Percentiles rank a stretch among this genome's conserved stretches.
Evolutionary conservation across 2,329 filamentous ascomycete species (phyloP).

Genomic region (Curvularia hawaiiensis): DNA sequence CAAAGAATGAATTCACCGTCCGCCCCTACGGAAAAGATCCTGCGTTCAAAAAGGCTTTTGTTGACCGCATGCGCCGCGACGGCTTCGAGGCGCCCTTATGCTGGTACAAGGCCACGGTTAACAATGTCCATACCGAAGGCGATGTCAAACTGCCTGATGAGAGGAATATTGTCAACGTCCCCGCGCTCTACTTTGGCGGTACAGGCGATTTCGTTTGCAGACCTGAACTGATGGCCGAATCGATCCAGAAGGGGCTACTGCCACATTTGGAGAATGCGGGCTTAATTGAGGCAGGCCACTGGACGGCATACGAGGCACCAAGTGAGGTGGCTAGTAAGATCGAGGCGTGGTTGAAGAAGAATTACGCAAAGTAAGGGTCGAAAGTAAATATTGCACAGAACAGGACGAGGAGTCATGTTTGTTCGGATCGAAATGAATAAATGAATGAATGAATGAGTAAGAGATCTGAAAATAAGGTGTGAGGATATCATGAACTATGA

Average conservation of each 20-base stretch:
- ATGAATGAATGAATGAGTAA: not conserved
- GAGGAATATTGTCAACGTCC: constrained; percentile 40
- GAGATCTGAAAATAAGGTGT: not conserved
- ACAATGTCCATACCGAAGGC: constrained; percentile 33
- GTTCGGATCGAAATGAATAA: not conserved
- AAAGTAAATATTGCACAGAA: not conserved
- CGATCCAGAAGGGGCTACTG: constrained; percentile 34
- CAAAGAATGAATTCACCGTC: constrained; percentile 11
- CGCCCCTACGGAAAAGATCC: constrained; percentile 44
- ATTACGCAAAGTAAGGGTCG: constrained; percentile 4
- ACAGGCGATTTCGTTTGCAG: constrained; percentile 44
- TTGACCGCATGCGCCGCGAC: constrained; percentile 40
- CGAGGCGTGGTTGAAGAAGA: constrained; percentile 26
- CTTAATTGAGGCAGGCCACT: constrained; percentile 45
- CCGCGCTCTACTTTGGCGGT: constrained; percentile 45
- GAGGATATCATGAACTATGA: not conserved
- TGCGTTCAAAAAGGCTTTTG: constrained; percentile 41
- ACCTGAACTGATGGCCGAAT: constrained; percentile 36
- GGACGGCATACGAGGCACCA: constrained; percentile 45
- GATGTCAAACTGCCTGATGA: constrained; percentile 32
- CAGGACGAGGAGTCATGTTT: not conserved
- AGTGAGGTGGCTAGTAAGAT: constrained; percentile 32
- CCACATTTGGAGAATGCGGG: constrained; percentile 39
- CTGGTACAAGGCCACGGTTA: constrained; percentile 44
- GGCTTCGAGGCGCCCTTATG: constrained; percentile 46